These are phyloP conservation scores for Xylaria palmicola DNA, from an alignment of 495 filamentous ascomycete genomes.

Conservation along the genomic window DNA sequence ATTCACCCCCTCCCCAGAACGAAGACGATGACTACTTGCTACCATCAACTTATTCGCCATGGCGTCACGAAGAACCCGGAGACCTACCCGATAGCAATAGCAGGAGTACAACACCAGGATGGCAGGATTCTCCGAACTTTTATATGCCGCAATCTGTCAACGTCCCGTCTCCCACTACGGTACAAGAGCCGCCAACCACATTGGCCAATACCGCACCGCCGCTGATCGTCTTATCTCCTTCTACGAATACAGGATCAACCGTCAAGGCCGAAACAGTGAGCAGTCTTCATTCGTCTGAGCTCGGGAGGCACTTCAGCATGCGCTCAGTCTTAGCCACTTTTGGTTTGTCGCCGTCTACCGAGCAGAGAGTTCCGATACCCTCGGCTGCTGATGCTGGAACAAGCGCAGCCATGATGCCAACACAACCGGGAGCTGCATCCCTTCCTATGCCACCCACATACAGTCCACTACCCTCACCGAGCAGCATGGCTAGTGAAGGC, in stretches of 20 bases:
- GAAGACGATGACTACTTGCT: constrained; percentile 6
- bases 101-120: background rate
- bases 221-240: background rate
- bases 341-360: background rate
- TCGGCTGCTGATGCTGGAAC: constrained; percentile 1
- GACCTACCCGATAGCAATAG: background rate
- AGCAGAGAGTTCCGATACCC: background rate
- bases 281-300: background rate
- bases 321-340: background rate
- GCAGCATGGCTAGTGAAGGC: background rate
- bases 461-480: background rate
- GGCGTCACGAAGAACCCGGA: background rate
- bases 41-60: constrained; percentile 27
- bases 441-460: constrained; percentile 3
- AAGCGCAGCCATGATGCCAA: constrained; percentile 6
- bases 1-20: background rate
- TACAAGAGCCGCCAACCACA: background rate
- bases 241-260: background rate
- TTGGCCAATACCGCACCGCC: background rate
- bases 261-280: background rate
- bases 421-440: constrained; percentile 1
- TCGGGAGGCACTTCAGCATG: background rate
- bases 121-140: constrained; percentile 1
- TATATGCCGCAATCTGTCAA: constrained; percentile 7
- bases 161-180: background rate